A percentile compares a stretch with the other conserved stretches of the same genome.
Conservation (phyloP, 352 stramenopile genomes). For the Globisporangium heterothallicum region DNA sequence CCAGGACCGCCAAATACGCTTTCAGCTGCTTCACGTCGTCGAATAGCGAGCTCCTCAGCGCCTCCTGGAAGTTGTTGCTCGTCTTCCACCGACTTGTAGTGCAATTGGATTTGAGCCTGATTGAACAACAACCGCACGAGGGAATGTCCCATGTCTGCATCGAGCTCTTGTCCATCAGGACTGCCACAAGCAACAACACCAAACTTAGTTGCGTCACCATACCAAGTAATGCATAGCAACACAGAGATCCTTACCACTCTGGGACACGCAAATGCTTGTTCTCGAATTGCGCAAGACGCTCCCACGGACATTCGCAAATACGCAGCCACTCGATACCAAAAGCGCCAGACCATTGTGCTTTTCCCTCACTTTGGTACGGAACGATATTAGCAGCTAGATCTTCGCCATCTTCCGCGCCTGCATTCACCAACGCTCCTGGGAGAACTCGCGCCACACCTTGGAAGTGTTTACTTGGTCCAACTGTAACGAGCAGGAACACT, state of each 20-base stretch:
- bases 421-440: conserved; percentile 26
- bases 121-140: conserved; percentile 77
- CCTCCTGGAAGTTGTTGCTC: conserved; percentile 67
- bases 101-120: conserved; percentile 74
- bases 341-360: conserved; percentile 43
- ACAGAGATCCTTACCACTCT: conserved; percentile 40
- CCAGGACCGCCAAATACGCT: conserved; percentile 40
- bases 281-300: conserved; percentile 66
- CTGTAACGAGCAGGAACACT: conserved; percentile 77
- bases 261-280: conserved; percentile 55
- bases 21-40: conserved; percentile 68
- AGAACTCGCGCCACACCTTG: conserved; percentile 62
- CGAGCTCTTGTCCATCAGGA: conserved; percentile 62
- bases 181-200: conserved; percentile 20
- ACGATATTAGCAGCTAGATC: conserved; percentile 43
- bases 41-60: conserved; percentile 63
- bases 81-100: conserved; percentile 82
- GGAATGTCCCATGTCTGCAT: conserved; percentile 57
- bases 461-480: conserved; percentile 72
- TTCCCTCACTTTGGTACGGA: conserved; percentile 52
- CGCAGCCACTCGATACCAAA: conserved; percentile 82
- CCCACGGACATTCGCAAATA: conserved; percentile 85
- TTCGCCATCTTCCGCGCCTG: conserved; percentile 36
- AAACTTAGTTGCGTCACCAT: background rate
- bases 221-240: conserved; percentile 2